A percentile compares a stretch with the other conserved stretches of the same genome.
phyloP scores from a whole-genome alignment of 2,329 filamentous ascomycete genomes.

The Epichloe gansuensis region DNA sequence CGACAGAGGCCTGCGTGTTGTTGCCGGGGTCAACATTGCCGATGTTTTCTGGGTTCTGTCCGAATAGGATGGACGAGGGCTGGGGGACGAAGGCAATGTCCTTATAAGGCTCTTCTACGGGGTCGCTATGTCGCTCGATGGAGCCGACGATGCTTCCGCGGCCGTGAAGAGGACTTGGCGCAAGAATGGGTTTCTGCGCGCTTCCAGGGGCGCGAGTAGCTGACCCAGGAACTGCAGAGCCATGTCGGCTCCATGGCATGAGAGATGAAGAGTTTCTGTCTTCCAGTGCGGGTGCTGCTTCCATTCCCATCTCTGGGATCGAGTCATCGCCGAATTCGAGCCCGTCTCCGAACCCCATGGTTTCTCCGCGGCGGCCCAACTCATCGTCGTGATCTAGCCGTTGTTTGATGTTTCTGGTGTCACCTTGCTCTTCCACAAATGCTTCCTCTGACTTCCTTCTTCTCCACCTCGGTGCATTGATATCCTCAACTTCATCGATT shows the following conservation, averaged over 20 bases:
- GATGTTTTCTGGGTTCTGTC: conserved; percentile 9
- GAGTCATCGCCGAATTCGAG: conserved; percentile 26
- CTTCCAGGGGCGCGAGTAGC: conserved; percentile 28
- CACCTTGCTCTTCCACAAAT: conserved; percentile 24
- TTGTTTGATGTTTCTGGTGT: conserved; percentile 25
- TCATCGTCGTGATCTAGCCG: conserved; percentile 19
- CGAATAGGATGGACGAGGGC: conserved; percentile 19
- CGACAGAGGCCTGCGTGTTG: conserved; percentile 20
- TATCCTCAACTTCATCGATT: conserved; percentile 9
- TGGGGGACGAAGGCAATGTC: conserved; percentile 22
- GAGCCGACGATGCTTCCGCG: conserved; percentile 24
- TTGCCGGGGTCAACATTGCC: conserved; percentile 10
- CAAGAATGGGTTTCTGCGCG: conserved; percentile 19
- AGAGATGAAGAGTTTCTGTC: conserved; percentile 48
- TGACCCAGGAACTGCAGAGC: conserved; percentile 33
- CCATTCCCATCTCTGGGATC: conserved; percentile 54
- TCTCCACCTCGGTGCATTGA: conserved; percentile 14
- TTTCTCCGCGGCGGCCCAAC: conserved; percentile 14
- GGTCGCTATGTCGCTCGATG: conserved; percentile 36
- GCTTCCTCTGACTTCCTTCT: conserved; percentile 32
- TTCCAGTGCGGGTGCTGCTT: conserved; percentile 50
- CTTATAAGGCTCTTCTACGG: conserved; percentile 17
- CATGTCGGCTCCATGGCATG: conserved; percentile 38
- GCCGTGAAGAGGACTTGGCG: conserved; percentile 25
- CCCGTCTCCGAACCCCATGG: conserved; percentile 15